Base-by-base conservation (phyloP, 2,329 filamentous ascomycete species). In the Fusarium buharicum region DNA sequence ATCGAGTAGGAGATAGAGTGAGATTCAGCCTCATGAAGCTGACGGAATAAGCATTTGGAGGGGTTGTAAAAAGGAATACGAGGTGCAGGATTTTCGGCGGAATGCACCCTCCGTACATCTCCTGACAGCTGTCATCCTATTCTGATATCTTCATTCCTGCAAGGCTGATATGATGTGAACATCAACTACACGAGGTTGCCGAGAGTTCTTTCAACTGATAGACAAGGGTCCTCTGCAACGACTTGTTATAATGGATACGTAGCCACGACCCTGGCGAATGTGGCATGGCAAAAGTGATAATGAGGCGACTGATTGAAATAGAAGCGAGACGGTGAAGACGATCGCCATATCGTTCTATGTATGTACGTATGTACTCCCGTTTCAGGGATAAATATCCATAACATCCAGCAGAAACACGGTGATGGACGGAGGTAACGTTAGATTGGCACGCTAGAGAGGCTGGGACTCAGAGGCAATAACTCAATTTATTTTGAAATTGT, bases 71-170 rank as follows among this genome's bases (percentile, higher is more conserved):
- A n/a, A 31, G 34, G 27, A 50, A 60, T 47, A 65, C 49, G 62
- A 60, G 54, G 33, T 52, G 54, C 34, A 66, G 44, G 45, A n/a
- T 55, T 59, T 57, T 60, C 55, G 6, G 45, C 62, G 62, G 58
- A 48, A 59, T 64, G 59, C 54, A 36, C 48, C 62, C 54, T 66
- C 62, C 62, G 62, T 50, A 24, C 44, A 59, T 66, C 62, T 60
- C 58, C 45, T 66, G 62, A 66, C 39, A 60, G 37, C 38, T 50
- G 34, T 54, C 30, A 38, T 57, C 30, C 36, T n/a, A 20, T 47
- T 10, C 36, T 48, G 36, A 33, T 37, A 16, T 48, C 18, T 48
- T 54, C 50, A 68, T 57, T 68, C 64, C 53, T 62, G 55, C 47
- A 43, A 66, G 58, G 60, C 44, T 62, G 50, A 57, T 57, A 68